Conservation (phyloP, 495 filamentous ascomycete genomes). For the Pyrenopolyporus hunteri region DNA sequence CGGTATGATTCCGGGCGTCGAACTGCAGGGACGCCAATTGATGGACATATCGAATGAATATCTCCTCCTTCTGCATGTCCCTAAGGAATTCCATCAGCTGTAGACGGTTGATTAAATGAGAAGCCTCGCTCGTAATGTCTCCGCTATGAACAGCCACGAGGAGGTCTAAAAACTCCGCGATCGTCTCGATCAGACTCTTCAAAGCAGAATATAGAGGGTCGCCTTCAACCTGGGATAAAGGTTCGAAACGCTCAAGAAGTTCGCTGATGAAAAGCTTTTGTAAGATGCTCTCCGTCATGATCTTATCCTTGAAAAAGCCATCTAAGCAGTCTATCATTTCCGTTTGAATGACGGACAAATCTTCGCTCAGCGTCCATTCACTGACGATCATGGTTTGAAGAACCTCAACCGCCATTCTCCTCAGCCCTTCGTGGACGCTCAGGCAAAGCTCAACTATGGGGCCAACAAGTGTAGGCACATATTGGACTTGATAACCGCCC, state of each 20-base stretch:
- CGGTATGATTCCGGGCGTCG: constrained; percentile 77
- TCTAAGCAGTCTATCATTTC: constrained; percentile 97
- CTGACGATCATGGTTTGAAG: constrained; percentile 97
- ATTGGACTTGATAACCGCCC: constrained; percentile 98
- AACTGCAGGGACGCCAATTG: constrained; percentile 83
- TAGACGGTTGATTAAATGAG: constrained; percentile 81
- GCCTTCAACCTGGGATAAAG: constrained; percentile 65
- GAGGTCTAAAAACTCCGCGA: constrained; percentile 90
- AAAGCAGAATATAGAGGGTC: constrained; percentile 80
- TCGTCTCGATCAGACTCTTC: constrained; percentile 76
- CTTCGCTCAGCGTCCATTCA: constrained; percentile 96
- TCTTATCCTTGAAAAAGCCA: constrained; percentile 85
- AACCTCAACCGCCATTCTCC: constrained; percentile 88
- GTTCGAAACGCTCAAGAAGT: constrained; percentile 79
- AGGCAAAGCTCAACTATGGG: constrained; percentile 94
- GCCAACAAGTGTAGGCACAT: constrained; percentile 87
- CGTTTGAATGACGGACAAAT: constrained; percentile 88
- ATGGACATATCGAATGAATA: constrained; percentile 96
- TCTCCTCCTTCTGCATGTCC: constrained; percentile 96
- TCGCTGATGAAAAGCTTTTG: constrained; percentile 94
- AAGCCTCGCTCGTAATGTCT: constrained; percentile 75
- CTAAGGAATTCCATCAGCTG: constrained; percentile 95
- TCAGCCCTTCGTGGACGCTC: constrained; percentile 90
- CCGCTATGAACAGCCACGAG: constrained; percentile 89
- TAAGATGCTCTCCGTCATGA: constrained; percentile 82